These are phyloP conservation scores for Euclidium syriacum DNA, from an alignment of 345 rosid species.

Conservation along the genomic window DNA sequence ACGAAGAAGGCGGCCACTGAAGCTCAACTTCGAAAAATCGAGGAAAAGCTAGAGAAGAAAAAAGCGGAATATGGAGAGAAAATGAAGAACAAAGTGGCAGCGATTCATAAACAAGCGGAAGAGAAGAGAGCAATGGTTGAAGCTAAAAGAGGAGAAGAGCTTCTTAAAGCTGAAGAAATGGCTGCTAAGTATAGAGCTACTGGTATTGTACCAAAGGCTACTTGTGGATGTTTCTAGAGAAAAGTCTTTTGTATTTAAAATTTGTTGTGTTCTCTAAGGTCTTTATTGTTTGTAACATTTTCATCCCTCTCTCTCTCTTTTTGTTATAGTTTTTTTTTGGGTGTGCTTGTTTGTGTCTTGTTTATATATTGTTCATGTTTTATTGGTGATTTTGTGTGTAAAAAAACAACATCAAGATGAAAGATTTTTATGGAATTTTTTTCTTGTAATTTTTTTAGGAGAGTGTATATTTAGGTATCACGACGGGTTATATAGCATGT, in stretches of 20 bases:
- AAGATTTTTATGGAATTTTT: not conserved
- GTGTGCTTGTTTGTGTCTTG: not conserved
- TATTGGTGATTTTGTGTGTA: constrained; percentile 4
- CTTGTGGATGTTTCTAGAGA: constrained; percentile 77
- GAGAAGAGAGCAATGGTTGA: constrained; percentile 83
- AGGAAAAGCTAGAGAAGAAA: constrained; percentile 78
- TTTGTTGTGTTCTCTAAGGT: constrained; percentile 10
- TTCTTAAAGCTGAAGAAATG: constrained; percentile 78
- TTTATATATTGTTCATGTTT: no score
- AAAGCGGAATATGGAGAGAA: constrained; percentile 80
- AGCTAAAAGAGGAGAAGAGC: constrained; percentile 69
- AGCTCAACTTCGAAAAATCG: constrained; percentile 66
- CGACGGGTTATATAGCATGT: no score
- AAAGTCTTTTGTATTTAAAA: constrained; percentile 1
- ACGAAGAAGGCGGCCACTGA: constrained; percentile 73
- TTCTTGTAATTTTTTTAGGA: no score
- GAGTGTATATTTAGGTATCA: no score
- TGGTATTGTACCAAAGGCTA: constrained; percentile 64
- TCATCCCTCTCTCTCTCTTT: not conserved
- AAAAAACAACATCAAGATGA: not conserved
- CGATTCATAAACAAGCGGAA: constrained; percentile 69
- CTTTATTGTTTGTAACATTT: constrained; percentile 13
- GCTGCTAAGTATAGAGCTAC: constrained; percentile 88
- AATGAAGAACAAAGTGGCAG: constrained; percentile 75
- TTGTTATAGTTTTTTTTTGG: not conserved